phyloP scores from a whole-genome alignment of 495 filamentous ascomycete species.

The Neurospora sublineolata region DNA sequence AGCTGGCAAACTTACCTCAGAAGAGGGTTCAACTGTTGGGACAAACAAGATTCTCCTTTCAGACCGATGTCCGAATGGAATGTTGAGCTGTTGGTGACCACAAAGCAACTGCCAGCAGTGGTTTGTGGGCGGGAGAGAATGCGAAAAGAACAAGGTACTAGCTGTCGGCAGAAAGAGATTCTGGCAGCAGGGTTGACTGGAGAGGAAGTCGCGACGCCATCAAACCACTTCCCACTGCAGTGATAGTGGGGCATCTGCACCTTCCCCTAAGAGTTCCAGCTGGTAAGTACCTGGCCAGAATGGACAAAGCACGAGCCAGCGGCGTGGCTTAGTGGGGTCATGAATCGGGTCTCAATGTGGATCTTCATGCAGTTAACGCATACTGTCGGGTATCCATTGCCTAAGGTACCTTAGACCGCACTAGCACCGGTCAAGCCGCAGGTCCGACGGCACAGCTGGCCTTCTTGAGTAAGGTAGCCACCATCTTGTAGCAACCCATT shows the following conservation, averaged over 20 bases:
- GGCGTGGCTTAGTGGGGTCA: neutral
- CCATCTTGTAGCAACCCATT: neutral
- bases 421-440: neutral
- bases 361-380: neutral
- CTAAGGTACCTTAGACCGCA: no score
- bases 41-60: neutral
- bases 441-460: neutral
- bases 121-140: neutral
- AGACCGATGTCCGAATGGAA: neutral
- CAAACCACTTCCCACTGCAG: neutral
- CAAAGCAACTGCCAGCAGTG: neutral
- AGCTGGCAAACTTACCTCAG: neutral
- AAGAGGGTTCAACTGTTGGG: neutral
- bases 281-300: neutral
- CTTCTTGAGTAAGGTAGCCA: neutral
- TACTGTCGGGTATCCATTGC: no score
- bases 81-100: neutral
- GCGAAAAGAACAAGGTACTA: neutral
- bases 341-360: no score
- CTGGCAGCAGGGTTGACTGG: neutral
- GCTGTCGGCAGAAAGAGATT: neutral
- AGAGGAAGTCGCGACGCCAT: neutral
- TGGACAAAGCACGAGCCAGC: neutral
- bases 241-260: neutral
- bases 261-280: neutral